Percentiles rank a stretch among this genome's conserved stretches.
phyloP scores from a whole-genome alignment of 768 basidiomycete genomes.

The Leucosporidium yakuticum region DNA sequence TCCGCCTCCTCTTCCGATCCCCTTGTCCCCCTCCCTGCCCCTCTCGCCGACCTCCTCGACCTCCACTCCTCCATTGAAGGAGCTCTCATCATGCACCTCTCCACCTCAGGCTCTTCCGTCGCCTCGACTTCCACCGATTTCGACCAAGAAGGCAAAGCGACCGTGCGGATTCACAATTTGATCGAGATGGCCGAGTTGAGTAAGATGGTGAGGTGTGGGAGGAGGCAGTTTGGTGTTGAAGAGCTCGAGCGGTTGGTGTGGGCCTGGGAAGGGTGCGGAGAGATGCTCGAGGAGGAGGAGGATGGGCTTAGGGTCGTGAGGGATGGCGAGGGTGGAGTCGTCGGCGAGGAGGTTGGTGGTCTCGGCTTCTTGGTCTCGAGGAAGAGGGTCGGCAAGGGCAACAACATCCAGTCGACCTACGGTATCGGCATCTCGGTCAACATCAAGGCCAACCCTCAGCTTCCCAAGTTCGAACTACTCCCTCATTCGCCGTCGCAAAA shows the following conservation, averaged over 20 bases:
- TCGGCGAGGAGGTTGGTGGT: slow-evolving; percentile 23
- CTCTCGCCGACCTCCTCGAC: slow-evolving; percentile 28
- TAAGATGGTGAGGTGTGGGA: slow-evolving; percentile 28
- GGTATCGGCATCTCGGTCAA: slow-evolving; percentile 35
- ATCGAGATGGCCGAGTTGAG: slow-evolving; percentile 33
- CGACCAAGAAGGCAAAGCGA: neutral
- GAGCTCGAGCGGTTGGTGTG: slow-evolving; percentile 35
- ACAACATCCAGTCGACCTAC: slow-evolving; percentile 27
- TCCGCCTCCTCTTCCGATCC: neutral
- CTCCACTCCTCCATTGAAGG: slow-evolving; percentile 37
- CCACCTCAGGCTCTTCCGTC: slow-evolving; percentile 30
- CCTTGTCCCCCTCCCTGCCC: neutral
- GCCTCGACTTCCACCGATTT: slow-evolving; percentile 21
- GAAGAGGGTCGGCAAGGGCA: slow-evolving; percentile 17
- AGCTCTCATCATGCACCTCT: slow-evolving; percentile 36
- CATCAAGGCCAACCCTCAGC: slow-evolving; percentile 33
- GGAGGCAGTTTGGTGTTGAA: slow-evolving; percentile 28
- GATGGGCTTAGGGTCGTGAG: neutral
- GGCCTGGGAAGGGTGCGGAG: slow-evolving; percentile 34
- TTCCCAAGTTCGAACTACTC: slow-evolving; percentile 32
- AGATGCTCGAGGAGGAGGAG: slow-evolving; percentile 5
- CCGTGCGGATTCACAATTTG: slow-evolving; percentile 19
- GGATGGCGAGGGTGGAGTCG: neutral
- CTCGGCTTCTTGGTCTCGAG: slow-evolving; percentile 35
- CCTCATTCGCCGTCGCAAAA: neutral